These are phyloP conservation scores for Chlorophyllum brunneum DNA, from an alignment of 768 basidiomycete genomes.

Conservation along the genomic window DNA sequence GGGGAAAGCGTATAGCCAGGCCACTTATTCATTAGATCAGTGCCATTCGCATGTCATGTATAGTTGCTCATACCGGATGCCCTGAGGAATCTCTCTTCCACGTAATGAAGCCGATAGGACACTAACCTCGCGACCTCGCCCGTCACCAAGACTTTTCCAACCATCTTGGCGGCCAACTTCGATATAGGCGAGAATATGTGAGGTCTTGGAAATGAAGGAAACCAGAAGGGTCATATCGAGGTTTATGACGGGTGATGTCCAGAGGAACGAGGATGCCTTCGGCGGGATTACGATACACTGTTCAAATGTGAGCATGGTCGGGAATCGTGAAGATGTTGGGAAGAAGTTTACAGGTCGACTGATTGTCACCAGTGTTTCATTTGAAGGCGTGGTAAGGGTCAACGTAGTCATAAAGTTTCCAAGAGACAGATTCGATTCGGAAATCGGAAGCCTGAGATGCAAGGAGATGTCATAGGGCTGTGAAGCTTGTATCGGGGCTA, in stretches of 20 bases:
- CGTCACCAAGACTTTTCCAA: conserved; percentile 67
- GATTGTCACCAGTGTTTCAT: conserved; percentile 56
- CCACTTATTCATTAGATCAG: conserved; percentile 39
- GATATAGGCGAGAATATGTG: conserved; percentile 53
- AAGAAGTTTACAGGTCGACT: conserved; percentile 59
- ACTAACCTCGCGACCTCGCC: conserved; percentile 70
- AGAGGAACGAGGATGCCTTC: conserved; percentile 34
- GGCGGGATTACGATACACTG: conserved; percentile 60
- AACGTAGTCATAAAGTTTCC: conserved; percentile 84
- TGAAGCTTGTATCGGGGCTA: conserved; percentile 49
- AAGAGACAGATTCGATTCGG: conserved; percentile 63
- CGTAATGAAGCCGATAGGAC: conserved; percentile 58
- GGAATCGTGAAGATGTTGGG: conserved; percentile 10
- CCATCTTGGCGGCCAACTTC: conserved; percentile 70
- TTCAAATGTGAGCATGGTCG: conserved; percentile 4
- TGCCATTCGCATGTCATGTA: background rate
- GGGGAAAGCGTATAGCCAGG: conserved; percentile 65
- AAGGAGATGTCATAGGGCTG: conserved; percentile 79
- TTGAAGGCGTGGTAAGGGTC: conserved; percentile 52
- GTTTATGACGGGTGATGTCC: conserved; percentile 36
- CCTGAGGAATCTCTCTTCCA: conserved; percentile 62
- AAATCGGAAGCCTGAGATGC: conserved; percentile 59
- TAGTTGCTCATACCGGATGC: conserved; percentile 58
- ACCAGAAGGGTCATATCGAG: conserved; percentile 57
- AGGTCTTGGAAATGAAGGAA: conserved; percentile 45